A percentile compares a stretch with the other conserved stretches of the same genome.
phyloP scores from a whole-genome alignment of 1,139 yeast genomes.

The Dujonia santamariae region DNA sequence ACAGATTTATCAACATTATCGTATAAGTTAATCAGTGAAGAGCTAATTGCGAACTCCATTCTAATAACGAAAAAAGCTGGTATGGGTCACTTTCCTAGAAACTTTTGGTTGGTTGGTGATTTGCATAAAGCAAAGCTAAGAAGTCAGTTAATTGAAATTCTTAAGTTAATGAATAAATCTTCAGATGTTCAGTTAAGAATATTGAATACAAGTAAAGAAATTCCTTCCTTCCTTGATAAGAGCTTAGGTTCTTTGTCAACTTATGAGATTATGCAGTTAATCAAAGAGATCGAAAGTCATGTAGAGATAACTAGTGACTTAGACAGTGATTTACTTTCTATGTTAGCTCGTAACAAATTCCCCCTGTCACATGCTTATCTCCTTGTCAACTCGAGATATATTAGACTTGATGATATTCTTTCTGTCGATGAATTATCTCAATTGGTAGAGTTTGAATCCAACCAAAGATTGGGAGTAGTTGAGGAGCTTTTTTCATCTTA shows the following conservation, averaged over 20 bases:
- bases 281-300: slow-evolving; percentile 6
- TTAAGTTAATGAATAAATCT: slow-evolving; percentile 23
- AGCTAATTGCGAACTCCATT: slow-evolving; percentile 22
- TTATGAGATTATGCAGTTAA: slow-evolving; percentile 15
- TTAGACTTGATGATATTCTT: slow-evolving; percentile 26
- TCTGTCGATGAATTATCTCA: slow-evolving; percentile 21
- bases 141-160: slow-evolving; percentile 38
- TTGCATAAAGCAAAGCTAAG: slow-evolving; percentile 32
- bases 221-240: slow-evolving; percentile 6
- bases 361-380: slow-evolving; percentile 36
- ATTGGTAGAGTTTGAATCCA: slow-evolving; percentile 33
- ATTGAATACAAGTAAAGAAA: slow-evolving; percentile 21
- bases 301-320: background rate
- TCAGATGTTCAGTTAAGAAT: slow-evolving; percentile 34
- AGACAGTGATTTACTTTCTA: background rate
- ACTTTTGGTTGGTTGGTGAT: slow-evolving; percentile 60
- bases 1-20: slow-evolving; percentile 28
- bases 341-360: slow-evolving; percentile 23
- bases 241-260: slow-evolving; percentile 13
- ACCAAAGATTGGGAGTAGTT: slow-evolving; percentile 30
- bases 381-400: slow-evolving; percentile 41
- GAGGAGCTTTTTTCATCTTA: slow-evolving; percentile 29
- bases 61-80: slow-evolving; percentile 15
- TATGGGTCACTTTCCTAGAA: slow-evolving; percentile 17
- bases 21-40: slow-evolving; percentile 31